Evolutionary conservation across 768 basidiomycete genomes (phyloP), one percentile per base, ranked within the genome.

Genomic region (Termitomyces sp.): DNA sequence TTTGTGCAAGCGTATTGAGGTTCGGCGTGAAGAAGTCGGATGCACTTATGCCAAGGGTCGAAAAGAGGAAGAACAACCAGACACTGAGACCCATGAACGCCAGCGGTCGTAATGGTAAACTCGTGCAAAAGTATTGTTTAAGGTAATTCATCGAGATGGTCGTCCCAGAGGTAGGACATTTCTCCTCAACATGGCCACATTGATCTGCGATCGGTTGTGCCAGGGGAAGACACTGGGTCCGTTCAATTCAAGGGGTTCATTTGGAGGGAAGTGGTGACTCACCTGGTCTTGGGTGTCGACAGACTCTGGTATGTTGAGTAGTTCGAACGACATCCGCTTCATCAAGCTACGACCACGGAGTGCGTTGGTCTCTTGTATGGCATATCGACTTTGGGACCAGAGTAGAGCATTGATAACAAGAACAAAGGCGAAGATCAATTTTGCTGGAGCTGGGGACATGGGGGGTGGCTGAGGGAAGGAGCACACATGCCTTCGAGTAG

Each of bases 21-120:
- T 99, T 98, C 1, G 95, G 95, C 52, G 91, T 94, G 79, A 98
- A 98, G 74, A 98, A 98, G 72, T 98, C 96, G 18, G 94, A 90
- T 5, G 95, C 94, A 61, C 87, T 88, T 69, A 97, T 97, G 4
- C 94, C 94, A 36, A 98, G 87, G 36, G 91, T 95, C 22, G 94
- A 94, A 76, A 99, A 98, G 54, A 99, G 85, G 76, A 98, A 97
- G 27, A 85, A 63, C 18, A 94, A 81, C 93, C 93, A 96, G 22
- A 88, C 43, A 10, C 91, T 60, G 60, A 94, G 80, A 41, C 76
- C 83, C 3, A 68, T 62, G 71, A 94, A 92, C 4, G 81, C 64
- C 12, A 85, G 55, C 0, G 89, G 86, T 8, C 89, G 83, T 3
- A 83, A 34, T 16, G 81, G 43, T 7, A 72, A 62, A 4, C 79